Conservation (phyloP, 495 filamentous ascomycete species). For the Lineolata rhizophorae region DNA sequence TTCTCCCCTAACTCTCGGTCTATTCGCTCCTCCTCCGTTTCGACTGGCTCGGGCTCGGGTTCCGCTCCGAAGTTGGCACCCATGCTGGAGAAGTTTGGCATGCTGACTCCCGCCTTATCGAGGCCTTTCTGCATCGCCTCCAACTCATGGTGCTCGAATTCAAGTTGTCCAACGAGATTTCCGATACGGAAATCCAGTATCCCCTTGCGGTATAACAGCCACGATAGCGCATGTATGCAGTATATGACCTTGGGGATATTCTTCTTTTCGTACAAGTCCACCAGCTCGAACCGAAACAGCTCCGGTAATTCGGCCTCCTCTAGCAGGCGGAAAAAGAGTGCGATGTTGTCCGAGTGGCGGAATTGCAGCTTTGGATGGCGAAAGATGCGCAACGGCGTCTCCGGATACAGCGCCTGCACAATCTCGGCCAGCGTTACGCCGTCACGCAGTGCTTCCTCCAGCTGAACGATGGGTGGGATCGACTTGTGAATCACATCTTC, state of each 20-base stretch:
- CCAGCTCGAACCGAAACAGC: constrained; percentile 94
- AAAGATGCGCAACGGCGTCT: constrained; percentile 61
- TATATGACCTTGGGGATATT: constrained; percentile 99
- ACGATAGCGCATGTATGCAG: constrained; percentile 91
- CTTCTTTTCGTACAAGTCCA: constrained; percentile 98
- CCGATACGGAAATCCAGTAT: constrained; percentile 91
- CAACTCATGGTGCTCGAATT: constrained; percentile 94
- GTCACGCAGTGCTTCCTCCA: constrained; percentile 83
- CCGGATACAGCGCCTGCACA: constrained; percentile 73
- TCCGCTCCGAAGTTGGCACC: constrained; percentile 79
- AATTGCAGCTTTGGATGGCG: constrained; percentile 65
- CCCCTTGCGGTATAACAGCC: constrained; percentile 83
- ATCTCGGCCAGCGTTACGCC: constrained; percentile 91
- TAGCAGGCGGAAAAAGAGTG: constrained; percentile 77
- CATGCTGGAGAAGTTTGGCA: constrained; percentile 97
- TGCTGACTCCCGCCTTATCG: constrained; percentile 79
- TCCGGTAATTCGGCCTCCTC: constrained; percentile 89
- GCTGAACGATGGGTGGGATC: constrained; percentile 84
- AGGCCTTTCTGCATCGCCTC: constrained; percentile 92
- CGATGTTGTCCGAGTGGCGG: constrained; percentile 93
- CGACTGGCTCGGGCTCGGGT: constrained; percentile 40
- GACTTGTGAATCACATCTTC: constrained; percentile 77
- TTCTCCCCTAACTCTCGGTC: constrained; percentile 63
- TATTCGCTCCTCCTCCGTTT: constrained; percentile 77
- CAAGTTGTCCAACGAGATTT: constrained; percentile 91